phyloP scores from a whole-genome alignment of 805 yeast genomes.

The Lachancea waltii region DNA sequence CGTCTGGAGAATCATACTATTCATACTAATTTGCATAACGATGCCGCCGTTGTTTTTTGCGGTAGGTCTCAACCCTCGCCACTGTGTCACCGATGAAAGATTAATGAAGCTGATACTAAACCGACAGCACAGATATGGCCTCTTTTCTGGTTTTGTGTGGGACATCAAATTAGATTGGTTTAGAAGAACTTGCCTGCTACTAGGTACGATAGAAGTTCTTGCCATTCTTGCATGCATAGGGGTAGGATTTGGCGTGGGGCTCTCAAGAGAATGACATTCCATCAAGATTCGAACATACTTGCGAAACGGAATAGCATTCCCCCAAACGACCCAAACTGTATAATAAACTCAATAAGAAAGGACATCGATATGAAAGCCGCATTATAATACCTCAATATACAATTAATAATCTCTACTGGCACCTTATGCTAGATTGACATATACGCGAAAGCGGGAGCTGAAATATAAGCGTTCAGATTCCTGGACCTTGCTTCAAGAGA shows the following conservation, averaged over 20 bases:
- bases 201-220: constrained; percentile 28
- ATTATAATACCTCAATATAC: no score
- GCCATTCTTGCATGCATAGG: constrained; percentile 38
- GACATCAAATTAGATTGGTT: constrained; percentile 28
- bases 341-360: no score
- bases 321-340: no score
- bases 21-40: constrained; percentile 17
- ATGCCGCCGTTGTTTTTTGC: constrained; percentile 29
- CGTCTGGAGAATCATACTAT: constrained; percentile 14
- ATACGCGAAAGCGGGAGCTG: no score
- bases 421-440: no score
- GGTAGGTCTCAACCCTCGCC: constrained; percentile 20
- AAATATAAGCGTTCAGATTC: no score
- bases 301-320: not conserved
- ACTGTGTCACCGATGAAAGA: constrained; percentile 21
- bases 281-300: not conserved
- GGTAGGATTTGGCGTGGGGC: constrained; percentile 43
- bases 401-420: no score
- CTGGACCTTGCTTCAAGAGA: no score
- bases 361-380: no score
- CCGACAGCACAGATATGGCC: constrained; percentile 19
- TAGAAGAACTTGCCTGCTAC: constrained; percentile 24
- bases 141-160: constrained; percentile 29
- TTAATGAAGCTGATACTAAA: constrained; percentile 25
- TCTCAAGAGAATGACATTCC: constrained; percentile 12